Evolutionary conservation across 2,329 filamentous ascomycete genomes (phyloP).

Genomic region (Diaporthe ampelina): DNA sequence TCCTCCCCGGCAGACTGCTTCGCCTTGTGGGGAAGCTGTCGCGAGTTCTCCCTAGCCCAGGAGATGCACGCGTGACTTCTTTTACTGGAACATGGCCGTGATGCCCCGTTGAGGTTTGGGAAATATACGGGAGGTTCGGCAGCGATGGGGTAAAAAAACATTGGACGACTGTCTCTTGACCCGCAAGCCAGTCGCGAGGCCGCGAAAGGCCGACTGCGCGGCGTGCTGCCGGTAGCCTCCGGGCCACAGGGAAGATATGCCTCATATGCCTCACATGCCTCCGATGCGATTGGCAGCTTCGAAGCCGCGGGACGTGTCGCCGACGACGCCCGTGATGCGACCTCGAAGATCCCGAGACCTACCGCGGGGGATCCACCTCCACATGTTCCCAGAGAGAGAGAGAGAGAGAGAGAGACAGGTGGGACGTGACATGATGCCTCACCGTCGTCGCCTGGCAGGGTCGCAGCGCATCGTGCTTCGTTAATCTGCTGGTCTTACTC

Average conservation of each 20-base stretch:
- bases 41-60: background rate
- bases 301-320: conserved; percentile 3
- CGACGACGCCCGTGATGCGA: conserved; percentile 24
- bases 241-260: background rate
- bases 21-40: background rate
- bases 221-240: background rate
- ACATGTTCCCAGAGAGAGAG: background rate
- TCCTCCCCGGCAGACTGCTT: background rate
- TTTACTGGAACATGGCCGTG: background rate
- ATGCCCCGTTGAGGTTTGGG: background rate
- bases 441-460: conserved; percentile 16
- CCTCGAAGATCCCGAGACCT: conserved; percentile 23
- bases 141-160: background rate
- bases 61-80: background rate
- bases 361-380: conserved; percentile 5
- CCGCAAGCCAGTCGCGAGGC: background rate
- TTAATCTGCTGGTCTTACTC: conserved; percentile 26
- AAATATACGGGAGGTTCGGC: background rate
- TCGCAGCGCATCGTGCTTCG: background rate
- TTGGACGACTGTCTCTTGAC: background rate
- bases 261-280: background rate
- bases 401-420: too few relatives aligned
- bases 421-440: background rate
- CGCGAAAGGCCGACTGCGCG: conserved; percentile 5
- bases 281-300: conserved; percentile 25